These are phyloP conservation scores for Scutellaria barbata DNA, from an alignment of 257 asterid species.

Conservation along the genomic window DNA sequence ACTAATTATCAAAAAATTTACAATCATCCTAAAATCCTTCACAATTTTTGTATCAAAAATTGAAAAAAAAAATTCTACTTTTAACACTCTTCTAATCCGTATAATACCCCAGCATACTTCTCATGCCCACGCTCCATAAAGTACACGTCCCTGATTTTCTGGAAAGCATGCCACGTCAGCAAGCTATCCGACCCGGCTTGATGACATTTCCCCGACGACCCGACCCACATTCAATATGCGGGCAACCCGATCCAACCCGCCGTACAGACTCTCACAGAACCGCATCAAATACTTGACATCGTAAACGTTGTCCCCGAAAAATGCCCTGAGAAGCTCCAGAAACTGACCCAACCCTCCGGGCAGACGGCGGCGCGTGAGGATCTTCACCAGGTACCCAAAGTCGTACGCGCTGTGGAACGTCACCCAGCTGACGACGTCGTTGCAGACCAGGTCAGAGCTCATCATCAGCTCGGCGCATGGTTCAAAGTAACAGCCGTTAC, in stretches of 20 bases:
- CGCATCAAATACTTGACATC: slow-evolving; percentile 53
- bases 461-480: slow-evolving; percentile 54
- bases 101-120: slow-evolving; percentile 53
- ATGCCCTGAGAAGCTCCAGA: slow-evolving; percentile 34
- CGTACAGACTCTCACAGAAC: slow-evolving; percentile 45
- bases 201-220: slow-evolving; percentile 53
- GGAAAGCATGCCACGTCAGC: slow-evolving; percentile 65
- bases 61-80: not conserved
- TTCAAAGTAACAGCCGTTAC: too few relatives aligned
- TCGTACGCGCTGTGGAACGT: slow-evolving; percentile 65
- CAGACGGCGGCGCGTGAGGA: slow-evolving; percentile 50
- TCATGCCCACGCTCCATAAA: slow-evolving; percentile 41
- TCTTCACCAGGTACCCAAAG: slow-evolving; percentile 58
- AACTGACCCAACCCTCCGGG: slow-evolving; percentile 43
- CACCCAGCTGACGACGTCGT: slow-evolving; percentile 53
- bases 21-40: slow-evolving; percentile 20
- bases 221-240: slow-evolving; percentile 44
- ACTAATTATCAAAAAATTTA: slow-evolving; percentile 28
- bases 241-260: slow-evolving; percentile 56
- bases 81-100: slow-evolving; percentile 46
- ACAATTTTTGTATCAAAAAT: not conserved
- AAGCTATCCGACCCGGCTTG: slow-evolving; percentile 67
- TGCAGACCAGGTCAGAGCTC: slow-evolving; percentile 57
- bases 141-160: slow-evolving; percentile 48
- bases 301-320: slow-evolving; percentile 50